Evolutionary conservation across 2,329 filamentous ascomycete genomes (phyloP), one percentile per base, ranked within the genome.

Genomic region (Penicillium olsonii): DNA sequence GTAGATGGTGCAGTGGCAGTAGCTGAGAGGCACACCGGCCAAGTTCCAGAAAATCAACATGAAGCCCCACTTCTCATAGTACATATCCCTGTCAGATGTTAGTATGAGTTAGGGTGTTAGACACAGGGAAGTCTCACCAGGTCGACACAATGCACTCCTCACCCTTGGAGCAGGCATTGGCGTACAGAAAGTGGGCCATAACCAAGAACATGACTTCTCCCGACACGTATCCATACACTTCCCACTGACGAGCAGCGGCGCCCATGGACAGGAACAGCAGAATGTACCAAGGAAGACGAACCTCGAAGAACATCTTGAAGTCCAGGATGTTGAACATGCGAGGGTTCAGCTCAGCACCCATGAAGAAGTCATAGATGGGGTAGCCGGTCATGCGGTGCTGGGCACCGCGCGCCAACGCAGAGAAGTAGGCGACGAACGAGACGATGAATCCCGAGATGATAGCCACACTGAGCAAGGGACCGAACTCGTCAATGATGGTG

Each of bases 31-130:
- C 20, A 96, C 91, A 59, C 91, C 91, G 39, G 91, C 90, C 68
- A 96, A 78, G 74, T 96, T 96, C 91, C 91, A 96, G 83, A 96
- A 96, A 71, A 95, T 95, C 59, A 96, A 83, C 91, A 96, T 96
- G 78, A 96, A 96, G 44, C 91, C 91, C 84, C 89, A 92, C 76
- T 96, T 96, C 79, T 96, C 91, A 64, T 90, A 92, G 78, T 95
- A 95, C 87, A 96, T 95, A 65, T 96, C 91, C 87, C 81, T 84
- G 45, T 20, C 10, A 17, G 20, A 20, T 18, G 43, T 66, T 37
- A 63, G 57, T n/a, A 15, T 5, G 7, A 18, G 22, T 5, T 12
- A n/a, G 14, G 3, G 38, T 18, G 11, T 15, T 19, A 12, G 12
- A 17, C 17, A 22, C 8, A 15, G 2, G n/a, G 22, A 5, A 3